These are phyloP conservation scores for Plenodomus biglobosus DNA, from an alignment of 2,329 filamentous ascomycete species.

Conservation along the genomic window DNA sequence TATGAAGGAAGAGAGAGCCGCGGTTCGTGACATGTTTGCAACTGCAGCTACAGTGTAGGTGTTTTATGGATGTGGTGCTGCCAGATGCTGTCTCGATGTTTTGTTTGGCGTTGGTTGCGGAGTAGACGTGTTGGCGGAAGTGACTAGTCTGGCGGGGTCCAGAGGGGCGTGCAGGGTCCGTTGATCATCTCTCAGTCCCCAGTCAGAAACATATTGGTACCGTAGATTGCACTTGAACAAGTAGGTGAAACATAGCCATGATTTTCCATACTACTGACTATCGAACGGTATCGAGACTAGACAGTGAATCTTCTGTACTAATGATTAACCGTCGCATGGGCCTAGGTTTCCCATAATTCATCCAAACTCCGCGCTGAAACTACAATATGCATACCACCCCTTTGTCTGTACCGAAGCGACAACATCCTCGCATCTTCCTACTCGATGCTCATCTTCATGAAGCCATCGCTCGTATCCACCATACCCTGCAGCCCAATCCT, in stretches of 20 bases:
- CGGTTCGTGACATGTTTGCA: constrained; percentile 39
- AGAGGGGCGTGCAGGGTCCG: background rate
- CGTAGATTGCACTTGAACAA: too few relatives aligned
- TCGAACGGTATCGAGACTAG: constrained; percentile 12
- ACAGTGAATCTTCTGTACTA: background rate
- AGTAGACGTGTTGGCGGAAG: background rate
- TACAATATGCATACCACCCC: constrained; percentile 1
- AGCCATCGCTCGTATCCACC: constrained; percentile 90
- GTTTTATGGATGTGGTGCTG: background rate
- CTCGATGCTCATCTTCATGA: constrained; percentile 98
- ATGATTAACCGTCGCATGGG: constrained; percentile 3
- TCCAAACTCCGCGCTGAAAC: constrained; percentile 33
- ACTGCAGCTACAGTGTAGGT: background rate
- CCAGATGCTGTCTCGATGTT: background rate
- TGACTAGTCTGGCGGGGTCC: background rate
- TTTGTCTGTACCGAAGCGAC: background rate
- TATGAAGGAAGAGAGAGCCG: constrained; percentile 71
- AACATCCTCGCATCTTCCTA: constrained; percentile 41
- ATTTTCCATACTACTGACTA: too few relatives aligned
- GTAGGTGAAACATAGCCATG: too few relatives aligned
- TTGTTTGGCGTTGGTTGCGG: background rate
- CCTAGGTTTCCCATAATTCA: background rate
- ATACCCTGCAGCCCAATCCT: constrained; percentile 73
- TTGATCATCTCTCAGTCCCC: background rate
- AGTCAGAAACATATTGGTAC: too few relatives aligned